Conservation (phyloP, 2,329 filamentous ascomycete species). For the Capronia coronata region DNA sequence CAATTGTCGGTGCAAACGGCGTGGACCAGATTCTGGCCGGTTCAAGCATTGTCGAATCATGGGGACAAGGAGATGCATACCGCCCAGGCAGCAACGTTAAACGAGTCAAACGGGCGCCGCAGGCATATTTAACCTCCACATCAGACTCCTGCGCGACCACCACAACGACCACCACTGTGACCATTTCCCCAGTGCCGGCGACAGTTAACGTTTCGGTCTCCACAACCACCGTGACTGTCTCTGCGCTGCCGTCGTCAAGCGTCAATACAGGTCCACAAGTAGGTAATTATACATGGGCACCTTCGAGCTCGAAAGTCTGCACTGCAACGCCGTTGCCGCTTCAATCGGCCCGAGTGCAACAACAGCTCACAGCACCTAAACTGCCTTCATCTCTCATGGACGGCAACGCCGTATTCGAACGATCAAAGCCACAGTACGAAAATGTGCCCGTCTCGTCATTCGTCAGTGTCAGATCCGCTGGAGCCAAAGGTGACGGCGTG, state of each 20-base stretch:
- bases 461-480: slow-evolving; percentile 71
- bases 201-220: neutral
- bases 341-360: slow-evolving; percentile 17
- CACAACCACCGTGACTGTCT: slow-evolving; percentile 5
- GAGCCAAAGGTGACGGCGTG: slow-evolving; percentile 78
- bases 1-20: slow-evolving; percentile 56
- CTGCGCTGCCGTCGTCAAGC: neutral
- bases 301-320: slow-evolving; percentile 5
- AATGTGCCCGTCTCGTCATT: slow-evolving; percentile 61
- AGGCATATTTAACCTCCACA: slow-evolving; percentile 4
- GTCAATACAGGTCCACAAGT: neutral
- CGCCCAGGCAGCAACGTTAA: slow-evolving; percentile 9
- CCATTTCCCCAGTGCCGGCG: slow-evolving; percentile 8
- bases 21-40: slow-evolving; percentile 56
- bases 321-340: slow-evolving; percentile 15
- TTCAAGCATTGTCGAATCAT: slow-evolving; percentile 62
- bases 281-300: slow-evolving; percentile 4
- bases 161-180: slow-evolving; percentile 19
- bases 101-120: slow-evolving; percentile 12
- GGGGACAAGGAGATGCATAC: slow-evolving; percentile 74
- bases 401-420: slow-evolving; percentile 62
- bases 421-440: slow-evolving; percentile 85
- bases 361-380: slow-evolving; percentile 11
- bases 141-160: slow-evolving; percentile 15
- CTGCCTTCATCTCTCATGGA: slow-evolving; percentile 50